Conservation (phyloP, 176 grass and related monocot genomes). For the Themeda triandra region DNA sequence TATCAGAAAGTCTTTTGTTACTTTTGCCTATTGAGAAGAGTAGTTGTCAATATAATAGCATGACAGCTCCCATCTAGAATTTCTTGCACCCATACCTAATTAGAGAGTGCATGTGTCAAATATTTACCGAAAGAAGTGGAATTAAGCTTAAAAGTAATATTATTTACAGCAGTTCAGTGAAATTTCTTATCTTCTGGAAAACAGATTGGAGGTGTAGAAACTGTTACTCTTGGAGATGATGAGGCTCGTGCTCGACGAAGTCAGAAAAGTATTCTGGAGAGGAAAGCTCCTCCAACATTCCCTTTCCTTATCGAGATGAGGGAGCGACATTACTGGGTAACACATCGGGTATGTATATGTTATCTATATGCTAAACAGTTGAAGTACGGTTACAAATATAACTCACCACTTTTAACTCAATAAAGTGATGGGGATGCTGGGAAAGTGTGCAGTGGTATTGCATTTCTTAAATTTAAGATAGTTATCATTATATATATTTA, state of each 20-base stretch:
- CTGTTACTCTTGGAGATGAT: slow-evolving; percentile 88
- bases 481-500: background rate
- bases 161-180: background rate
- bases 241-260: slow-evolving; percentile 87
- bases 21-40: background rate
- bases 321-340: slow-evolving; percentile 84
- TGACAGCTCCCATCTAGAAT: background rate
- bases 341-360: slow-evolving; percentile 65
- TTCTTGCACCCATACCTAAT: background rate
- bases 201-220: slow-evolving; percentile 94
- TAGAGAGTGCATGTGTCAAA: slow-evolving; percentile 13
- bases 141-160: background rate
- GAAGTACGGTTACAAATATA: background rate
- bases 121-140: slow-evolving; percentile 7
- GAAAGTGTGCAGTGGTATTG: background rate
- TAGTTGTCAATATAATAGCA: background rate
- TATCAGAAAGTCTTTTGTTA: background rate
- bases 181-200: slow-evolving; percentile 23
- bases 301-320: slow-evolving; percentile 99
- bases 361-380: slow-evolving; percentile 5
- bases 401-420: background rate
- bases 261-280: slow-evolving; percentile 93
- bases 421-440: slow-evolving; percentile 2
- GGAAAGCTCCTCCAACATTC: slow-evolving; percentile 85
- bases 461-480: background rate